Evolutionary conservation across 345 rosid genomes (phyloP), one percentile per base, ranked within the genome.

Genomic region (Boechera divaricarpa): DNA sequence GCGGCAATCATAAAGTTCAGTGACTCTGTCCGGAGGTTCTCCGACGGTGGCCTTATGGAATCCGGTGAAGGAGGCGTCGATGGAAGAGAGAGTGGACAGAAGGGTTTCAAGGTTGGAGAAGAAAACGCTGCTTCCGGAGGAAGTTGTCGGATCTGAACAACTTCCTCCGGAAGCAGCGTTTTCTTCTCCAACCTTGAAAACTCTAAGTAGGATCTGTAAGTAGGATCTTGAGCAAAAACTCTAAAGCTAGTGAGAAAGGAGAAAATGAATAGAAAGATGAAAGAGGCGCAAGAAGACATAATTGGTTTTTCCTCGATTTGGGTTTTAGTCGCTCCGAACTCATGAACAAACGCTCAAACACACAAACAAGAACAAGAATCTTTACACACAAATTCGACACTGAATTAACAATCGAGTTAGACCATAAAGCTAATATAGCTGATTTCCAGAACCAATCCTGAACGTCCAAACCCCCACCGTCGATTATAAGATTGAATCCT

Each of bases 1-100:
- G 0, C 71, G 74, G 78, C 86, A 81, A 16, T 73, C 74, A 32
- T 76, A 81, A 53, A 78, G 74, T 6, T 80, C 83, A 1, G 75
- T 70, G 52, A 74, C 70, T 13, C 5, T 24, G 47, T 80, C 56
- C 0, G 72, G 63, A 8, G 3, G 21, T 16, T 57, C 24, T 2
- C 88, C 88, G 2, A 6, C 39, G 16, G 83, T 58, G 64, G 7
- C 21, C 63, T 79, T 85, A 49, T 33, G 36, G 36, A 33, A 33
- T 33, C 36, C 36, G 36, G 36, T 33, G 36, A 6, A 6, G 36
- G 5, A 33, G 2, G 54, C 48, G 51, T 65, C 53, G 28, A 78
- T 10, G 53, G 51, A 6, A 2, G 26, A 85, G 44, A 59, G 83
- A 65, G 38, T 67, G 42, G 24, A 81, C 36, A 52, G 81, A 78